Evolutionary conservation across 352 stramenopile genomes (phyloP).

Genomic region (Phytophthora sojae): DNA sequence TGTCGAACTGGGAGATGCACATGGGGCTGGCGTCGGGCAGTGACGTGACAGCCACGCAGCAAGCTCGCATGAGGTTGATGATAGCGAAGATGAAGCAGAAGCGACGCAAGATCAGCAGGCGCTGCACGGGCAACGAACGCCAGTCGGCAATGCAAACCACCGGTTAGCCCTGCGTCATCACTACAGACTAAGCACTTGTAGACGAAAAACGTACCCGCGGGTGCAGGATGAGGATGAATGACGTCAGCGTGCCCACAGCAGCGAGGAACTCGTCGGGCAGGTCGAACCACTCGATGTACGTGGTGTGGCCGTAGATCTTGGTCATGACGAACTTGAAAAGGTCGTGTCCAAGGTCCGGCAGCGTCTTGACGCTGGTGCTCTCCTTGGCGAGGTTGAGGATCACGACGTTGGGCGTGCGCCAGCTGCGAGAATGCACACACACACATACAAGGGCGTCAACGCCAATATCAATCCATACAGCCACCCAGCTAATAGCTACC

Average conservation of each 20-base stretch:
- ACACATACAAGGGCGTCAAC: neutral
- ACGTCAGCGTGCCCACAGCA: slow-evolving; percentile 71
- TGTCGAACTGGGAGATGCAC: slow-evolving; percentile 89
- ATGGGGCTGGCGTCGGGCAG: slow-evolving; percentile 86
- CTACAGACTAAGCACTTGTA: too few relatives aligned
- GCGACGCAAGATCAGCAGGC: slow-evolving; percentile 81
- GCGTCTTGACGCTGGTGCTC: slow-evolving; percentile 73
- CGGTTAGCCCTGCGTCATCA: neutral
- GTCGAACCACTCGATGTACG: slow-evolving; percentile 88
- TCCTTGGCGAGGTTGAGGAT: slow-evolving; percentile 73
- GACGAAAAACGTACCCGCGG: slow-evolving; percentile 61
- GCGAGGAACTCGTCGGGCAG: slow-evolving; percentile 86
- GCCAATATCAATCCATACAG: too few relatives aligned
- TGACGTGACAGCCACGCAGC: slow-evolving; percentile 87
- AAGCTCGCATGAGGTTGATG: slow-evolving; percentile 89
- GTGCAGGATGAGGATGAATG: slow-evolving; percentile 75
- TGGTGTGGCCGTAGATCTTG: slow-evolving; percentile 85
- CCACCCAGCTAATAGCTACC: too few relatives aligned
- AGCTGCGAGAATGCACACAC: slow-evolving; percentile 41
- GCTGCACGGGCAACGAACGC: slow-evolving; percentile 37
- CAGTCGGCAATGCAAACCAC: slow-evolving; percentile 7
- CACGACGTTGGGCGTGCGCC: slow-evolving; percentile 85
- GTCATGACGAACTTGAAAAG: slow-evolving; percentile 89
- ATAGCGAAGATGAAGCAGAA: slow-evolving; percentile 87
- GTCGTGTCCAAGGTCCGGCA: slow-evolving; percentile 87